phyloP scores from a whole-genome alignment of 75 land plant species.

The Pseudotsuga menziesii region DNA sequence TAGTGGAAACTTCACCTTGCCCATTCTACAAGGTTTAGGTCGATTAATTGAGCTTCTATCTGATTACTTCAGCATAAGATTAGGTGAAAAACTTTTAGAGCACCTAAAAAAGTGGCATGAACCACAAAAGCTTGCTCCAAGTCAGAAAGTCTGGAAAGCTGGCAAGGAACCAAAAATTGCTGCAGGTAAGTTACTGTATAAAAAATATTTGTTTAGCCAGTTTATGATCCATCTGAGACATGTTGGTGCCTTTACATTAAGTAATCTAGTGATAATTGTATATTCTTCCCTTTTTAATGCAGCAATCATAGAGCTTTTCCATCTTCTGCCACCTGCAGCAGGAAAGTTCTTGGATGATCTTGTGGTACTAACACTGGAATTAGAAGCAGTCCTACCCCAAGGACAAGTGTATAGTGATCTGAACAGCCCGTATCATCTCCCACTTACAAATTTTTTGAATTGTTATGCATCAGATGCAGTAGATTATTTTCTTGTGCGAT shows the following conservation, averaged over 20 bases:
- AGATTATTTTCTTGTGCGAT: constrained; percentile 92
- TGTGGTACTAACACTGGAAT: constrained; percentile 73
- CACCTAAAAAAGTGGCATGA: constrained; percentile 93
- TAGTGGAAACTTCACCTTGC: constrained; percentile 79
- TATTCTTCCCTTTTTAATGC: constrained; percentile 17
- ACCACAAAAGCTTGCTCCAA: constrained; percentile 85
- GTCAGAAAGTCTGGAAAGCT: constrained; percentile 87
- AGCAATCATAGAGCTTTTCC: constrained; percentile 99
- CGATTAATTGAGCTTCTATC: constrained; percentile 87
- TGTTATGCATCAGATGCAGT: constrained; percentile 87
- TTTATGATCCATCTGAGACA: no score
- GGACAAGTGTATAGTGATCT: constrained; percentile 96
- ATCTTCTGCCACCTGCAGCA: constrained; percentile 90
- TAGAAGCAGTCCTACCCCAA: constrained; percentile 86
- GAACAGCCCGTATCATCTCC: constrained; percentile 94
- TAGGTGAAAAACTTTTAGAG: constrained; percentile 87
- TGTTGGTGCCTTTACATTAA: no score
- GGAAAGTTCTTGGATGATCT: constrained; percentile 93
- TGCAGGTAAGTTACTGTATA: constrained; percentile 53
- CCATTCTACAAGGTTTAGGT: constrained; percentile 89
- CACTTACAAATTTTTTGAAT: constrained; percentile 90
- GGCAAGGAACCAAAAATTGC: constrained; percentile 96
- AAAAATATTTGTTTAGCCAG: neutral
- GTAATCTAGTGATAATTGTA: no score
- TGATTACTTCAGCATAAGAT: constrained; percentile 87